Conservation (phyloP, 306 rosid genomes). For the Corylus heterophylla region DNA sequence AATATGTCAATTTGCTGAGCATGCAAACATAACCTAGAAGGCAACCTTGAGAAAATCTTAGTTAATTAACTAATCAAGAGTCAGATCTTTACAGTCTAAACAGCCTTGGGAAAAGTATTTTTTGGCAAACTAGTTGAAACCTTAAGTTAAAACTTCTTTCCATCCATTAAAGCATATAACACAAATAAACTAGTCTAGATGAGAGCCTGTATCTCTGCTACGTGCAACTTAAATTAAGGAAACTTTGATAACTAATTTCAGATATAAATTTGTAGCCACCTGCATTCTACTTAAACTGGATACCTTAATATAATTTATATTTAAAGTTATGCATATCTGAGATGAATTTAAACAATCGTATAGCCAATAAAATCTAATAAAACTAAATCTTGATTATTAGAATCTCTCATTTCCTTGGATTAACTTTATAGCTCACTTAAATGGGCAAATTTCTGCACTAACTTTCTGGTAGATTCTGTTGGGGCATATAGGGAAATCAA, state of each 20-base stretch:
- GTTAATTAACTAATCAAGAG: background rate
- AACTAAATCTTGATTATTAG: too few species aligned
- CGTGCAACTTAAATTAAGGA: background rate
- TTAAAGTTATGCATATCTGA: too few species aligned
- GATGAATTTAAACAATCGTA: too few species aligned
- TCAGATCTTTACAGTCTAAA: background rate
- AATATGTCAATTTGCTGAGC: background rate
- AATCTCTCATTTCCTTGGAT: too few species aligned
- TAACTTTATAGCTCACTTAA: too few species aligned
- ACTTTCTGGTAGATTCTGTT: background rate
- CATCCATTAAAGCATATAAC: background rate
- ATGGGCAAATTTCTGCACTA: background rate
- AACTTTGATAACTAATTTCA: background rate
- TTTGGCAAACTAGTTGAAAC: background rate
- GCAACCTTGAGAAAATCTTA: background rate
- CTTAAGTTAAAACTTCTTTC: background rate
- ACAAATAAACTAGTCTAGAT: background rate
- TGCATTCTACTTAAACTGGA: too few species aligned
- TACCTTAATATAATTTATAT: too few species aligned
- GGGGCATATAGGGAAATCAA: background rate
- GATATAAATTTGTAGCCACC: background rate
- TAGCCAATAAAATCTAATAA: too few species aligned
- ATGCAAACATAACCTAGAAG: too few species aligned
- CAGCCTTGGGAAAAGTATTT: background rate
- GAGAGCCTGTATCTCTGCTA: background rate